A percentile compares a stretch with the other conserved stretches of the same genome.
phyloP scores from a whole-genome alignment of 257 asterid species.

The Cordia subcordata region DNA sequence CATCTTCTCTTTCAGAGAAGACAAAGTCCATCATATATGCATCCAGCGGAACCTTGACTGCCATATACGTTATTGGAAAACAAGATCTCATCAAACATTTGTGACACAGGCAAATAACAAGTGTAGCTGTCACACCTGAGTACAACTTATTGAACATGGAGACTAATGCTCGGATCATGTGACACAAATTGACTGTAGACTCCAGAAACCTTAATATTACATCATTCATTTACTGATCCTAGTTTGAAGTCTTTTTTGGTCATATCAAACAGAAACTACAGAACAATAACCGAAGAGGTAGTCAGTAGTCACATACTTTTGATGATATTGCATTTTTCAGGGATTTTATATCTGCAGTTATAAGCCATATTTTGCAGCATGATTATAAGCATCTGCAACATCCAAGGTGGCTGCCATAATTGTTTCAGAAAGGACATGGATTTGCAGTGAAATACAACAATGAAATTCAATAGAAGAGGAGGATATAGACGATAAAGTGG shows the following conservation, averaged over 20 bases:
- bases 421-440: background rate
- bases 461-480: background rate
- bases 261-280: too few species aligned
- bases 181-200: too few species aligned
- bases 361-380: background rate
- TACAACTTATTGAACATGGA: background rate
- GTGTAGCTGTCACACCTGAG: background rate
- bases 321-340: too few species aligned
- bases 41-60: constrained; percentile 95
- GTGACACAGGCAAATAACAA: background rate
- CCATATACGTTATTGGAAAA: constrained; percentile 11
- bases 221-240: too few species aligned
- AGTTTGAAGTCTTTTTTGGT: too few species aligned
- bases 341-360: background rate
- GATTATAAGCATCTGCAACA: background rate
- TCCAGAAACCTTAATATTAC: too few species aligned
- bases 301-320: too few species aligned
- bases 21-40: constrained; percentile 96
- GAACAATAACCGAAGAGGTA: too few species aligned
- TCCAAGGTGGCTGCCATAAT: background rate
- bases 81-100: background rate
- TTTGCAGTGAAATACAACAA: background rate
- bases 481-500: too few species aligned
- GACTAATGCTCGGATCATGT: background rate
- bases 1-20: constrained; percentile 86